Evolutionary conservation across 2,329 filamentous ascomycete species (phyloP), one percentile per base, ranked within the genome.

Genomic region (Diaporthe longicolla): DNA sequence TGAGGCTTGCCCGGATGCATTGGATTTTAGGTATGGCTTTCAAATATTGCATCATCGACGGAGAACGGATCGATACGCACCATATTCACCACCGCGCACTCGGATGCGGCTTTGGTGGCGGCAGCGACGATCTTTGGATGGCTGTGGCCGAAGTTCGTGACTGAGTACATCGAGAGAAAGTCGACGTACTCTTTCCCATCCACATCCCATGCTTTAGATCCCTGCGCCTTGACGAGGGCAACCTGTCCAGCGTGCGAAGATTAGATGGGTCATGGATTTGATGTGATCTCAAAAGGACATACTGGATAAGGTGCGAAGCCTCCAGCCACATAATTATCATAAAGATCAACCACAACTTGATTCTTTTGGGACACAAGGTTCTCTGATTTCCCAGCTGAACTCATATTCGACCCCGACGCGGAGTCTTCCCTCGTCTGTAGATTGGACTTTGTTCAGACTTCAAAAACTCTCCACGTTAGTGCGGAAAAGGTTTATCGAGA

Each of bases 71-170:
- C 8, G 19, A 15, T 52, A 37, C 29, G 24, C 24, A 52, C 63
- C 63, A 66, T 66, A 17, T 66, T 66, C 45, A 66, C 63, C n/a
- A 66, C 63, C n/a, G 63, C 63, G 29, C 63, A 66, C 29, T 52
- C 63, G 8, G 45, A 66, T 9, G 45, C 45, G 15, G 63, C 63
- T 29, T 69, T 48, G n/a, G 59, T 59, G 65, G 71, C 71, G n/a
- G 73, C 73, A 26, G 73, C 73, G 21, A 72, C 61, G 45, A 74
- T 71, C 26, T 65, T 74, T 17, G 73, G 73, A 43, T 74, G 73
- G 21, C 70, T 74, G n/a, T 74, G 73, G 32, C 73, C 73, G n/a
- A 74, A 72, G 37, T 74, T 74, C 21, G 73, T 74, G 29, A 72
- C 71, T 40, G 68, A 69, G 2, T 72, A 65, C 58, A 72, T 71